Evolutionary conservation across 345 rosid genomes (phyloP).

Genomic region (Zanthoxylum bungeanum): DNA sequence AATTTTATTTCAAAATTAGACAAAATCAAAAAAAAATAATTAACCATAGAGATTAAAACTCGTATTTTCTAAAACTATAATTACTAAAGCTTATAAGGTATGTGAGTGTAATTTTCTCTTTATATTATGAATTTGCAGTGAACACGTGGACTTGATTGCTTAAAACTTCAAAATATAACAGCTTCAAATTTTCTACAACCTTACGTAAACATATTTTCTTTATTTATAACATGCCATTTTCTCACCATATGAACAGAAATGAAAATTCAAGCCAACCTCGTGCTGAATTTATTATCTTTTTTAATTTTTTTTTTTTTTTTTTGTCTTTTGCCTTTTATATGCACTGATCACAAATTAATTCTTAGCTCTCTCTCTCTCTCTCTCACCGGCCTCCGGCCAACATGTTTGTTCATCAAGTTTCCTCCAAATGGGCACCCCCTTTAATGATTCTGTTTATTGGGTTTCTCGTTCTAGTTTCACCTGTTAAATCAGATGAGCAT

Average conservation of each 20-base stretch:
- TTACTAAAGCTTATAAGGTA: not conserved
- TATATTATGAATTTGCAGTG: not conserved
- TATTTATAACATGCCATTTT: not conserved
- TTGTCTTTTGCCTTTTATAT: not conserved
- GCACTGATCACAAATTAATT: not conserved
- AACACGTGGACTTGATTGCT: not conserved
- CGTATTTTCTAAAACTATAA: too few species aligned
- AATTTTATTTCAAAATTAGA: not conserved
- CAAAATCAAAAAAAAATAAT: too few species aligned
- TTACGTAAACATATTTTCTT: not conserved
- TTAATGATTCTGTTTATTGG: constrained; percentile 18
- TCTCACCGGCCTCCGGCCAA: constrained; percentile 13
- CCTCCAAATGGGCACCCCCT: constrained; percentile 21
- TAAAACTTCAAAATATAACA: not conserved
- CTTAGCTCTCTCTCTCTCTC: not conserved
- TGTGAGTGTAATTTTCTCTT: too few species aligned
- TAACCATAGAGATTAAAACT: too few species aligned
- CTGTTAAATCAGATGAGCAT: constrained; percentile 33
- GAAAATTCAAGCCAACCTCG: constrained; percentile 29
- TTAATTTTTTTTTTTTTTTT: too few species aligned
- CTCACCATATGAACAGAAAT: constrained; percentile 4
- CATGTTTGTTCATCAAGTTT: constrained; percentile 24
- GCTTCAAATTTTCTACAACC: not conserved
- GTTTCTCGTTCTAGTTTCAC: constrained; percentile 16
- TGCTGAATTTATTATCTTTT: constrained; percentile 8